Evolutionary conservation across 2,329 filamentous ascomycete species (phyloP).

Genomic region (Colletotrichum aenigma): DNA sequence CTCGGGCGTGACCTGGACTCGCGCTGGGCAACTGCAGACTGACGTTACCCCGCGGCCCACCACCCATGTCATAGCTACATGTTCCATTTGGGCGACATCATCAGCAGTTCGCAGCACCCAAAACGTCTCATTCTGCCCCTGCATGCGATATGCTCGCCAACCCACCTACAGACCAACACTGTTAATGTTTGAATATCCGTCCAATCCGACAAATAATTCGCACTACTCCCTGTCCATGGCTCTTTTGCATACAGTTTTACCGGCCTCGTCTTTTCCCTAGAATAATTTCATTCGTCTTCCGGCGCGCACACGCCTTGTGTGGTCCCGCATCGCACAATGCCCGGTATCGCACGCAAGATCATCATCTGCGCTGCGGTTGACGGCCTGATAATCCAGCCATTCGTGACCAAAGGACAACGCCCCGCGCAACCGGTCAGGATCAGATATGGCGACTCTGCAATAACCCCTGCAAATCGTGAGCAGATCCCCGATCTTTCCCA

Average conservation of each 20-base stretch:
- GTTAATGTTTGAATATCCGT: background rate
- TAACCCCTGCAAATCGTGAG: constrained; percentile 50
- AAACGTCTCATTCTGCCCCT: background rate
- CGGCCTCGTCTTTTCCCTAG: background rate
- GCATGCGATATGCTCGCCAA: background rate
- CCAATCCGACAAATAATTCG: background rate
- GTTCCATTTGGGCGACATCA: constrained; percentile 10
- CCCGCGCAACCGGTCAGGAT: constrained; percentile 66
- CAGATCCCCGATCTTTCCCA: constrained; percentile 47
- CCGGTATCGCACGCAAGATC: constrained; percentile 78
- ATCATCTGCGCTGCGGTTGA: constrained; percentile 82
- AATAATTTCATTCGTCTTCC: background rate
- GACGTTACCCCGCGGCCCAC: constrained; percentile 20
- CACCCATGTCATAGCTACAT: constrained; percentile 21
- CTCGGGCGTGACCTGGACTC: constrained; percentile 8
- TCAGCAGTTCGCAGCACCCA: constrained; percentile 10
- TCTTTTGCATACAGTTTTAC: background rate
- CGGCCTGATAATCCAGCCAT: constrained; percentile 80
- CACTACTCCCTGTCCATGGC: background rate
- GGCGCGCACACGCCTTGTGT: background rate
- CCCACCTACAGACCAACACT: background rate
- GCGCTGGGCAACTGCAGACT: background rate
- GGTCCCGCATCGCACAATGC: constrained; percentile 56
- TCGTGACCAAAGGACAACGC: constrained; percentile 63
- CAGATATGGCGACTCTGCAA: constrained; percentile 66